Conservation (phyloP, 192 early-diverging fungal species). For the Pilobolus umbonatus region DNA sequence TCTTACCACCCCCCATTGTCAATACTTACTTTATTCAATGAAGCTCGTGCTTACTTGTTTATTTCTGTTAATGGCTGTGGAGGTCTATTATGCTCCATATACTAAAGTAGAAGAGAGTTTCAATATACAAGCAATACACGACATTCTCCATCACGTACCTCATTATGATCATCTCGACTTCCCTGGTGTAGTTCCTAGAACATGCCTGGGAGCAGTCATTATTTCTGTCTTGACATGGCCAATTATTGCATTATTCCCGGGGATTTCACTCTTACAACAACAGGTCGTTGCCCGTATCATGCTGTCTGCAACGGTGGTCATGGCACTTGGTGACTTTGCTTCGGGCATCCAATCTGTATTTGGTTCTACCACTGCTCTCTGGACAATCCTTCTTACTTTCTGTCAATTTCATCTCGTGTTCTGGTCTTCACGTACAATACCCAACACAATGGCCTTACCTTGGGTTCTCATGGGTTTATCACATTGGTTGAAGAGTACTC, state of each 20-base stretch:
- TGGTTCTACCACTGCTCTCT: constrained; percentile 46
- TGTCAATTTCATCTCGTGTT: constrained; percentile 88
- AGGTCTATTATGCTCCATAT: constrained; percentile 58
- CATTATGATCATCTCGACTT: constrained; percentile 85
- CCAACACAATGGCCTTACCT: constrained; percentile 81
- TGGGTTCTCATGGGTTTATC: constrained; percentile 37
- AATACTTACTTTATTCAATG: constrained; percentile 8
- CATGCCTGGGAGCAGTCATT: constrained; percentile 82
- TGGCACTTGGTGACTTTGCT: constrained; percentile 49
- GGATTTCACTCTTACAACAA: not conserved
- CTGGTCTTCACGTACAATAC: constrained; percentile 83
- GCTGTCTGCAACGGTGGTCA: constrained; percentile 44
- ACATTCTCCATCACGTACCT: constrained; percentile 60
- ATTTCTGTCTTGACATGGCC: constrained; percentile 49
- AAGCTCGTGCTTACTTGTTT: constrained; percentile 17
- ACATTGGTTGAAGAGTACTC: constrained; percentile 22
- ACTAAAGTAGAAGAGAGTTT: constrained; percentile 99
- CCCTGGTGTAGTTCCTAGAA: constrained; percentile 93
- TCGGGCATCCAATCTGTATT: constrained; percentile 49
- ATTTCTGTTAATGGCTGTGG: constrained; percentile 23
- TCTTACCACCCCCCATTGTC: not conserved
- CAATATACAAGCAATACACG: constrained; percentile 90
- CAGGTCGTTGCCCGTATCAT: constrained; percentile 40
- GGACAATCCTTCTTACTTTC: constrained; percentile 47
- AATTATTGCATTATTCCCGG: constrained; percentile 13